Evolutionary conservation across 352 stramenopile genomes (phyloP).

Genomic region (Blastocystis sp.): DNA sequence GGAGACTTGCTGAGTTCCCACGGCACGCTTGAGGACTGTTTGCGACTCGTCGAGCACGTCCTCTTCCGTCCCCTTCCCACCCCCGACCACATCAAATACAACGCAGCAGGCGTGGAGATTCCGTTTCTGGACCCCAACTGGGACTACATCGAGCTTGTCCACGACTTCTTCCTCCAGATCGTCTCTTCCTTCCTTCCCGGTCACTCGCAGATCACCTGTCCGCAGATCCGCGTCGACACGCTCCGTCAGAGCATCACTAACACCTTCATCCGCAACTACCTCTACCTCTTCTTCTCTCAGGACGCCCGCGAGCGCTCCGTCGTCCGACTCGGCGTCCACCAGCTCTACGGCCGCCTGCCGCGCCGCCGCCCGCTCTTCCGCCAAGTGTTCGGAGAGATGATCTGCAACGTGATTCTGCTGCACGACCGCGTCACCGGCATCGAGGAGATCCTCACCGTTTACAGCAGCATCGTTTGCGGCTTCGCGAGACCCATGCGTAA

Average conservation of each 20-base stretch:
- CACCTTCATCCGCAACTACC: conserved; percentile 2
- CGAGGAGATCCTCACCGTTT: conserved; percentile 19
- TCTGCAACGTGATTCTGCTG: not conserved
- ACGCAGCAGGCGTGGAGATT: not conserved
- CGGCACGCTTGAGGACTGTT: conserved; percentile 4
- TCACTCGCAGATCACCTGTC: conserved; percentile 15
- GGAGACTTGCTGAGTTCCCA: not conserved
- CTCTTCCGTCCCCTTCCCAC: not conserved
- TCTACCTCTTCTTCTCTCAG: conserved; percentile 21
- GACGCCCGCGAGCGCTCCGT: not conserved
- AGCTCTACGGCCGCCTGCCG: not conserved
- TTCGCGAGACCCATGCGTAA: not conserved
- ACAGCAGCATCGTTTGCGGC: conserved; percentile 29
- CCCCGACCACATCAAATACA: conserved; percentile 1
- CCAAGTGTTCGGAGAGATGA: conserved; percentile 5
- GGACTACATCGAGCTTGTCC: conserved; percentile 3
- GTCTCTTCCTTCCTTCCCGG: not conserved
- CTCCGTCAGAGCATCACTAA: not conserved
- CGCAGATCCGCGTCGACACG: conserved; percentile 6
- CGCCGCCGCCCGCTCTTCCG: not conserved
- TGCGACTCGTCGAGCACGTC: not conserved
- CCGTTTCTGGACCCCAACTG: conserved; percentile 18
- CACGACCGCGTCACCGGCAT: not conserved
- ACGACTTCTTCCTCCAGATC: conserved; percentile 19
- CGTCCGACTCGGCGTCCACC: not conserved